Percentiles rank a stretch among this genome's conserved stretches.
phyloP scores from a whole-genome alignment of 2,329 filamentous ascomycete species.

The Alternaria longipes region DNA sequence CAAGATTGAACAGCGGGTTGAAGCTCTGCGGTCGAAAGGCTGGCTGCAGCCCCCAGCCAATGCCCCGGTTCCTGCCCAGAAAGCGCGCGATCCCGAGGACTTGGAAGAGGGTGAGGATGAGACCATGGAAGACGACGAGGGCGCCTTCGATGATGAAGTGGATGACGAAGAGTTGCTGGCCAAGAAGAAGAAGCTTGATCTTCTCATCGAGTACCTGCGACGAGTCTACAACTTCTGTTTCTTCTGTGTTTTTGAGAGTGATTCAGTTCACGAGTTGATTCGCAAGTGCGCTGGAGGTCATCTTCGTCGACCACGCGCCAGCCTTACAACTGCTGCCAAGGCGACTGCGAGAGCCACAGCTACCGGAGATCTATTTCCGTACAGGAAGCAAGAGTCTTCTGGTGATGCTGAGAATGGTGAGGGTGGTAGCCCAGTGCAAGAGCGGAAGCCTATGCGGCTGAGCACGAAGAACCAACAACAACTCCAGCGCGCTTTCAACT shows the following conservation, averaged over 20 bases:
- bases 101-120: slow-evolving; percentile 79
- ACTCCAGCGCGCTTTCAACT: slow-evolving; percentile 93
- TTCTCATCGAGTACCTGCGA: slow-evolving; percentile 94
- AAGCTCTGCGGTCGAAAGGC: slow-evolving; percentile 79
- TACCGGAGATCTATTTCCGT: slow-evolving; percentile 81
- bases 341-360: slow-evolving; percentile 87
- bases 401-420: slow-evolving; percentile 72
- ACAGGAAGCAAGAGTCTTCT: slow-evolving; percentile 75
- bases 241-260: slow-evolving; percentile 98
- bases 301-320: slow-evolving; percentile 87
- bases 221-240: slow-evolving; percentile 99
- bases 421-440: slow-evolving; percentile 71
- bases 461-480: slow-evolving; percentile 86
- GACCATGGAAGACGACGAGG: slow-evolving; percentile 69
- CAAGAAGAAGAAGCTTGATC: slow-evolving; percentile 96
- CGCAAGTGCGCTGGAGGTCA: slow-evolving; percentile 98
- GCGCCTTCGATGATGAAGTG: slow-evolving; percentile 75
- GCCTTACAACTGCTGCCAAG: slow-evolving; percentile 82
- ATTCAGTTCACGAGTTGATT: slow-evolving; percentile 94
- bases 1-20: slow-evolving; percentile 87
- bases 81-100: slow-evolving; percentile 69
- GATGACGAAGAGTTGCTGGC: slow-evolving; percentile 89
- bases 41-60: slow-evolving; percentile 74
- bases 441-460: slow-evolving; percentile 72
- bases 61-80: slow-evolving; percentile 63